These are phyloP conservation scores for Fomitopsis schrenkii DNA, from an alignment of 1,284 basidiomycete genomes.

Conservation along the genomic window DNA sequence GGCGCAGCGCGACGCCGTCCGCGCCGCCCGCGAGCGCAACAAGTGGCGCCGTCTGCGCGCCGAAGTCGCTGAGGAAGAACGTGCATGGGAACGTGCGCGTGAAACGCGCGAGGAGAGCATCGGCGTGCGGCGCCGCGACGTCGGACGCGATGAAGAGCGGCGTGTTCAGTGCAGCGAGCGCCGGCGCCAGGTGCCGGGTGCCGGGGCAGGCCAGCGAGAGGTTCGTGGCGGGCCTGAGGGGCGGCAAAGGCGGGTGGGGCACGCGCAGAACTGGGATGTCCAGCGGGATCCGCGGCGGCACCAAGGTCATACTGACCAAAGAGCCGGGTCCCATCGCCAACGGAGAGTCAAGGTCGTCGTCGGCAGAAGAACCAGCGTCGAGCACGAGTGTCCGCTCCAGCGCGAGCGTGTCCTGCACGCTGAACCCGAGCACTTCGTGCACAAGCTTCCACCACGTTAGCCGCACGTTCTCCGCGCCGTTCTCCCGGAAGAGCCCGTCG, in stretches of 20 bases:
- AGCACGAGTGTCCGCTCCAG: constrained; percentile 32
- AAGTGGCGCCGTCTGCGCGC: constrained; percentile 29
- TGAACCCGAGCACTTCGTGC: constrained; percentile 36
- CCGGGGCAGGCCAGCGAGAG: constrained; percentile 28
- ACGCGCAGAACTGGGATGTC: constrained; percentile 19
- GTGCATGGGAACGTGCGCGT: constrained; percentile 63
- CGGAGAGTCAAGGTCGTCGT: not conserved
- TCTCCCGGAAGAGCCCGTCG: constrained; percentile 55
- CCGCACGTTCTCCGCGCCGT: constrained; percentile 38
- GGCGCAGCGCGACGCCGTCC: constrained; percentile 48
- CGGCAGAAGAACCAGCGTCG: not conserved
- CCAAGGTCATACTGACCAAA: not conserved
- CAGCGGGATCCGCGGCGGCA: constrained; percentile 11
- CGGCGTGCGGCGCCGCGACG: constrained; percentile 37
- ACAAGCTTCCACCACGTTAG: constrained; percentile 56
- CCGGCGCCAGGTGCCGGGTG: constrained; percentile 26
- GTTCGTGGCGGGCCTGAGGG: constrained; percentile 14
- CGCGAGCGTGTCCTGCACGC: constrained; percentile 31
- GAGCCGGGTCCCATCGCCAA: not conserved
- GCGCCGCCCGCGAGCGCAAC: constrained; percentile 41
- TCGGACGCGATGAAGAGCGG: constrained; percentile 70
- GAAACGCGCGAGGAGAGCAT: constrained; percentile 48
- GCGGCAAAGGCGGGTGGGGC: constrained; percentile 18
- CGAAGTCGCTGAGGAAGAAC: constrained; percentile 62
- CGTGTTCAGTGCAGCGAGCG: constrained; percentile 26